Conservation (phyloP, 768 basidiomycete genomes). For the Cystofilobasidium ferigula region DNA sequence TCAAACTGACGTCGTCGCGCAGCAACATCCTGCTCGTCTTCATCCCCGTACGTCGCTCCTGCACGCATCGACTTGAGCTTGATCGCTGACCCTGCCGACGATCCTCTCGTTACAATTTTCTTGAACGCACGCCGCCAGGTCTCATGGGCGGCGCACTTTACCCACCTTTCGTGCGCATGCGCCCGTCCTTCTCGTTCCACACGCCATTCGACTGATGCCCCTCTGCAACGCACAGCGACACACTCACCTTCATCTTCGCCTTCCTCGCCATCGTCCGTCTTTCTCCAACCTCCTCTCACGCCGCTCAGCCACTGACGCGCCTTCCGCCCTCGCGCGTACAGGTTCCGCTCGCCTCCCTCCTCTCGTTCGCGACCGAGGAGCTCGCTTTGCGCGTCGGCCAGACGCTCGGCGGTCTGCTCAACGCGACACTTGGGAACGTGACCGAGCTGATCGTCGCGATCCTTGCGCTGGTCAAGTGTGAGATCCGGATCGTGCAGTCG, state of each 20-base stretch:
- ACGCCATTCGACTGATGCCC: neutral
- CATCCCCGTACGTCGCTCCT: neutral
- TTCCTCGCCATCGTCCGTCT: constrained; percentile 25
- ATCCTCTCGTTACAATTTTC: too few species aligned
- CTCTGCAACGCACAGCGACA: neutral
- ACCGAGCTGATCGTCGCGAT: constrained; percentile 22
- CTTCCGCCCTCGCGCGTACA: neutral
- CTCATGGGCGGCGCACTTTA: constrained; percentile 24
- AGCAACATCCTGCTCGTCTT: constrained; percentile 20
- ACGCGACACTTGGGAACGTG: constrained; percentile 23
- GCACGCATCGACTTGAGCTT: too few species aligned
- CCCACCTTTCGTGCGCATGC: neutral
- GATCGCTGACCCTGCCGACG: neutral
- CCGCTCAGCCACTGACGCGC: neutral
- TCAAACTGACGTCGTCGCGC: neutral
- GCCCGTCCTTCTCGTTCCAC: neutral
- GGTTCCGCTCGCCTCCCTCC: constrained; percentile 24
- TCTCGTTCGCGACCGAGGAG: constrained; percentile 25
- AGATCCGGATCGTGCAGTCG: constrained; percentile 24
- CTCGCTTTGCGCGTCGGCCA: constrained; percentile 21
- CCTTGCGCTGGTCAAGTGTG: constrained; percentile 23
- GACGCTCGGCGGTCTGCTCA: constrained; percentile 22
- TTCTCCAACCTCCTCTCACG: too few species aligned
- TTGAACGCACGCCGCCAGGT: constrained; percentile 12
- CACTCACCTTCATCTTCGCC: constrained; percentile 19